Evolutionary conservation across 73 alveolate species (phyloP).

Genomic region (Tetrahymena thermophila): DNA sequence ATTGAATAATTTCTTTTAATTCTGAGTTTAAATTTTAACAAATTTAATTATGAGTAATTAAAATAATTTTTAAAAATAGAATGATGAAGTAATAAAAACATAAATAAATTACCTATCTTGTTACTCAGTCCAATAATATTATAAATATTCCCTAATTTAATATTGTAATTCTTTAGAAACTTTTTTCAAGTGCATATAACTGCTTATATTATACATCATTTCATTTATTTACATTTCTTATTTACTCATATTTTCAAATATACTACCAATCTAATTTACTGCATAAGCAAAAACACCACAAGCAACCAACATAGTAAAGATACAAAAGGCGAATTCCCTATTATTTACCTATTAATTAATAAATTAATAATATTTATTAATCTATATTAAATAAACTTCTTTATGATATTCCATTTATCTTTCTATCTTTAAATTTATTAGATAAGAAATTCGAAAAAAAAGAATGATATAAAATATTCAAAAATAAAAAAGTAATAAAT

Average conservation of each 20-base stretch:
- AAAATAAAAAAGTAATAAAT: no score
- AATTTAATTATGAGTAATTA: no score
- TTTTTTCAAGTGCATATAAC: neutral
- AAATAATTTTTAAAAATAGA: neutral
- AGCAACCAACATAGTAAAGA: neutral
- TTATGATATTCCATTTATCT: no score
- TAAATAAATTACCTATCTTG: neutral
- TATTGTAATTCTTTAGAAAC: neutral
- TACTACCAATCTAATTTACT: neutral
- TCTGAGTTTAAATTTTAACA: no score
- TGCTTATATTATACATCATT: neutral
- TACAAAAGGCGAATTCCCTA: neutral
- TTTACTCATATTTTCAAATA: neutral
- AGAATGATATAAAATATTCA: no score
- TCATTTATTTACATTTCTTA: neutral
- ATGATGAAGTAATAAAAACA: neutral
- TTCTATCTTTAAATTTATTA: no score
- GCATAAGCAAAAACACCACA: neutral
- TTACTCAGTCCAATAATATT: neutral
- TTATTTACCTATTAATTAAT: neutral
- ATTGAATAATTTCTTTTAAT: neutral
- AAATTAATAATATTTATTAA: no score
- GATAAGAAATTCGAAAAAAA: no score
- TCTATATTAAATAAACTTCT: no score
- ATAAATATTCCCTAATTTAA: neutral